Conservation (phyloP, 2,329 filamentous ascomycete genomes). For the Lasiodiplodia hormozganensis region DNA sequence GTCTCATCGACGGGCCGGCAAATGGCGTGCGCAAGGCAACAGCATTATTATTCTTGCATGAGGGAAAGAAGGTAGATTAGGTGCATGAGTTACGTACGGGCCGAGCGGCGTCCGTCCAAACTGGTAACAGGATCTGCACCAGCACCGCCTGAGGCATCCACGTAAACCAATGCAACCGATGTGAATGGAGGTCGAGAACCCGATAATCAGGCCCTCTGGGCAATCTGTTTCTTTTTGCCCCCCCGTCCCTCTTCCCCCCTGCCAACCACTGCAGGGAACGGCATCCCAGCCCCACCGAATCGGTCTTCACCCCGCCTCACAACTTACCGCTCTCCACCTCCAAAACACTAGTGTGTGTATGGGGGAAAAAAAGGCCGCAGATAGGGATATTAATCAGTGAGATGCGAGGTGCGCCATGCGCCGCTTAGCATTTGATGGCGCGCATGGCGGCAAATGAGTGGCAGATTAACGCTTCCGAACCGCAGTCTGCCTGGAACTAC, state of each 20-base stretch:
- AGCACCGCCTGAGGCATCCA: not conserved
- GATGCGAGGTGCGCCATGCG: not conserved
- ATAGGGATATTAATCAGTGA: not conserved
- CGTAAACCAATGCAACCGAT: not conserved
- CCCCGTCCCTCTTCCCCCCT: too few species aligned
- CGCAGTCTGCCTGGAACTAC: not conserved
- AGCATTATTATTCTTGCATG: not conserved
- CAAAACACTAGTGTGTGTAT: conserved; percentile 23
- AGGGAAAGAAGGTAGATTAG: not conserved
- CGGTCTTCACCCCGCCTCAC: conserved; percentile 16
- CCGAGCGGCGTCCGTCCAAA: not conserved
- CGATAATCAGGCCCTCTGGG: not conserved
- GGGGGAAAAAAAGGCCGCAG: conserved; percentile 10
- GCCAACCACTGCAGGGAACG: not conserved
- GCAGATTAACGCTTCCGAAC: not conserved
- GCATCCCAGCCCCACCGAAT: not conserved
- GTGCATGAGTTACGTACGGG: conserved; percentile 4
- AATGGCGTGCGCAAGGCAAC: not conserved
- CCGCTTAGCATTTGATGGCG: conserved; percentile 1
- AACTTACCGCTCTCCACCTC: conserved; percentile 9
- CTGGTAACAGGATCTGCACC: conserved; percentile 12
- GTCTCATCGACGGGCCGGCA: not conserved
- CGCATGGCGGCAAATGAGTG: not conserved
- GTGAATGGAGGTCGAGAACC: conserved; percentile 6
- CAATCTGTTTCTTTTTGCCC: not conserved